phyloP scores from a whole-genome alignment of 106 monocot species.

The Dioscorea zingiberensis region DNA sequence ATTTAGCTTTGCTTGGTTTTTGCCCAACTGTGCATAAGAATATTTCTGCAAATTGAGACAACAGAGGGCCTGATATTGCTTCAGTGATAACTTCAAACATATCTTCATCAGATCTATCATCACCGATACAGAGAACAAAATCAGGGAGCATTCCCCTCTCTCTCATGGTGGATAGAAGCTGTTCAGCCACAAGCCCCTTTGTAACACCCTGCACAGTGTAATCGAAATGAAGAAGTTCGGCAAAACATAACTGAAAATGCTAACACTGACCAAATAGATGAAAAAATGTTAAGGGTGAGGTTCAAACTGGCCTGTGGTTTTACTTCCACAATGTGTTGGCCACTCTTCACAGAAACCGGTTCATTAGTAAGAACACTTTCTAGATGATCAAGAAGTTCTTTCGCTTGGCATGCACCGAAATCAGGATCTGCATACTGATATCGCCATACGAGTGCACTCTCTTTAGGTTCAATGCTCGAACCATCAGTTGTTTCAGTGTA shows the following conservation, averaged over 20 bases:
- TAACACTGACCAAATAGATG: too few species aligned
- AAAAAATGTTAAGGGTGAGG: too few species aligned
- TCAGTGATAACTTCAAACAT: constrained; percentile 46
- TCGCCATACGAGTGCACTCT: constrained; percentile 48
- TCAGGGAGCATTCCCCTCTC: constrained; percentile 29
- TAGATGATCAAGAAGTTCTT: constrained; percentile 53
- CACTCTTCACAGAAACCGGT: constrained; percentile 55
- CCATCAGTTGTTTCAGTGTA: constrained; percentile 66
- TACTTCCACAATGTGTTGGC: constrained; percentile 48
- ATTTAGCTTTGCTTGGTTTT: constrained; percentile 51
- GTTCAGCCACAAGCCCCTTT: constrained; percentile 38
- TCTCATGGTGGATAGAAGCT: constrained; percentile 27
- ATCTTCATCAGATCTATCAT: constrained; percentile 50
- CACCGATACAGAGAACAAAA: constrained; percentile 55
- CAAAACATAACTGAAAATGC: background rate
- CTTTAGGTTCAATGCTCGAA: constrained; percentile 37
- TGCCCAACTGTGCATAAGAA: constrained; percentile 53
- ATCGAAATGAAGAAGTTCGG: background rate
- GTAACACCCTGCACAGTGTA: constrained; percentile 27
- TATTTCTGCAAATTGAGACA: constrained; percentile 31
- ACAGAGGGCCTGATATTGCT: constrained; percentile 14
- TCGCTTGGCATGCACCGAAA: constrained; percentile 55
- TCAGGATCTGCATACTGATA: constrained; percentile 51
- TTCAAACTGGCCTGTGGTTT: constrained; percentile 41
- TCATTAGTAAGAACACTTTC: constrained; percentile 52